phyloP scores from a whole-genome alignment of 2,329 filamentous ascomycete species.

The Arachnopeziza araneosa region DNA sequence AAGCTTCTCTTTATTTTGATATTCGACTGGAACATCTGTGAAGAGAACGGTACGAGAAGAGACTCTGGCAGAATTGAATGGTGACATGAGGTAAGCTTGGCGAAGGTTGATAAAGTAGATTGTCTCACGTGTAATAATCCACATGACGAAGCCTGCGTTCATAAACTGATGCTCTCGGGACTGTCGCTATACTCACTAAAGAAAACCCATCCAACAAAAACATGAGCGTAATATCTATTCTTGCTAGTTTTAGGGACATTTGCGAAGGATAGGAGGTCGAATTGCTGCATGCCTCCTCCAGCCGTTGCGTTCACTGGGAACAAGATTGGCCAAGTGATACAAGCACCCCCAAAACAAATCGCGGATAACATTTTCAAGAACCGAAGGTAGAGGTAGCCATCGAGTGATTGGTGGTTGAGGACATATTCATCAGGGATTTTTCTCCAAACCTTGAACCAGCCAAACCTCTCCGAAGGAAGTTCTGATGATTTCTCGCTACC shows the following conservation, averaged over 20 bases:
- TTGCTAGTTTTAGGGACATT: slow-evolving; percentile 58
- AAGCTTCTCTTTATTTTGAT: slow-evolving; percentile 69
- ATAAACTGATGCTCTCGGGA: neutral
- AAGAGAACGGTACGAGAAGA: slow-evolving; percentile 89
- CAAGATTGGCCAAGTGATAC: slow-evolving; percentile 75
- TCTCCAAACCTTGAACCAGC: slow-evolving; percentile 63
- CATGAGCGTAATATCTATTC: slow-evolving; percentile 73
- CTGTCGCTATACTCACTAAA: slow-evolving; percentile 38
- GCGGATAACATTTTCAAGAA: slow-evolving; percentile 73
- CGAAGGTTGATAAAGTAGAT: slow-evolving; percentile 89
- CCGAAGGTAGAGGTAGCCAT: slow-evolving; percentile 85
- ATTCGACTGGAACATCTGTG: slow-evolving; percentile 74
- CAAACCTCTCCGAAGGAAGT: slow-evolving; percentile 53
- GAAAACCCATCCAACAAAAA: slow-evolving; percentile 74
- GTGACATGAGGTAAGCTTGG: slow-evolving; percentile 83
- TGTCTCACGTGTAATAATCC: slow-evolving; percentile 78
- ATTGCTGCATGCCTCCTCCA: slow-evolving; percentile 54
- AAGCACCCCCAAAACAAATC: slow-evolving; percentile 76
- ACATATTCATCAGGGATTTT: slow-evolving; percentile 68
- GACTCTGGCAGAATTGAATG: slow-evolving; percentile 74
- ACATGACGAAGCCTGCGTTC: slow-evolving; percentile 67
- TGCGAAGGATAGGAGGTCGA: slow-evolving; percentile 75
- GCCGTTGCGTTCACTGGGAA: slow-evolving; percentile 84
- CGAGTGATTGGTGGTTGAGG: slow-evolving; percentile 83
- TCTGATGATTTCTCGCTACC: slow-evolving; percentile 50